Conservation (phyloP, 495 filamentous ascomycete genomes). For the Aspergillus cavernicola region DNA sequence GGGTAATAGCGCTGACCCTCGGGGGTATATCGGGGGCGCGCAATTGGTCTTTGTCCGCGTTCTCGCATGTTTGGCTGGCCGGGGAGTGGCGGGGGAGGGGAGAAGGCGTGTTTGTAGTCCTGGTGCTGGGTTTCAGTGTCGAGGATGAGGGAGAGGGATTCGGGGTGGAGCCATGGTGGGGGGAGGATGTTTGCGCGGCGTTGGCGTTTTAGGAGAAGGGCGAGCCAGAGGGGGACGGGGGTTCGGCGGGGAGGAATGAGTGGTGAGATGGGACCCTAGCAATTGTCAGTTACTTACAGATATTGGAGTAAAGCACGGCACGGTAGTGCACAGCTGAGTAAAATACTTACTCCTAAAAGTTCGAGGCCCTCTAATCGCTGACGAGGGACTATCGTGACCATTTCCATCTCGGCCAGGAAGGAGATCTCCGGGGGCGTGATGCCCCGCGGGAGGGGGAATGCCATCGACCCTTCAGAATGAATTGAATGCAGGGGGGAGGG, state of each 20-base stretch:
- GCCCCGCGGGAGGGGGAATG: conserved; percentile 75
- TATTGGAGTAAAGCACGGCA: too few species aligned
- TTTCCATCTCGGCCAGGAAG: conserved; percentile 96
- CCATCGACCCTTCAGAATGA: conserved; percentile 52
- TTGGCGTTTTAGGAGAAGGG: conserved; percentile 94
- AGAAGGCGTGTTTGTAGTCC: conserved; percentile 61
- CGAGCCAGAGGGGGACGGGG: conserved; percentile 87
- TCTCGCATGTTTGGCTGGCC: conserved; percentile 35
- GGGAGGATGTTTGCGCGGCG: conserved; percentile 89
- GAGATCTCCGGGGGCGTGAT: conserved; percentile 86
- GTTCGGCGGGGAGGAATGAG: conserved; percentile 80
- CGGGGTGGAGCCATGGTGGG: conserved; percentile 78
- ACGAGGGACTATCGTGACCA: conserved; percentile 86
- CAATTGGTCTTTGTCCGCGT: conserved; percentile 26
- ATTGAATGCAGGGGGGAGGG: background rate
- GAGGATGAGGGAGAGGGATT: conserved; percentile 70
- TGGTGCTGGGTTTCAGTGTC: conserved; percentile 68
- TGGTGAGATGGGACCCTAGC: conserved; percentile 69
- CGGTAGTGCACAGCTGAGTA: too few species aligned
- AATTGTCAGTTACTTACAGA: background rate
- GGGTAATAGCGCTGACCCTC: conserved; percentile 41
- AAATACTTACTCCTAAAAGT: conserved; percentile 80
- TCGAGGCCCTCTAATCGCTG: conserved; percentile 82
- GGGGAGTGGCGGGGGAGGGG: conserved; percentile 64
- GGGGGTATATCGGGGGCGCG: conserved; percentile 36